Conservation (phyloP, 129 eudicot genomes). For the Rutidosis leptorrhynchoides region DNA sequence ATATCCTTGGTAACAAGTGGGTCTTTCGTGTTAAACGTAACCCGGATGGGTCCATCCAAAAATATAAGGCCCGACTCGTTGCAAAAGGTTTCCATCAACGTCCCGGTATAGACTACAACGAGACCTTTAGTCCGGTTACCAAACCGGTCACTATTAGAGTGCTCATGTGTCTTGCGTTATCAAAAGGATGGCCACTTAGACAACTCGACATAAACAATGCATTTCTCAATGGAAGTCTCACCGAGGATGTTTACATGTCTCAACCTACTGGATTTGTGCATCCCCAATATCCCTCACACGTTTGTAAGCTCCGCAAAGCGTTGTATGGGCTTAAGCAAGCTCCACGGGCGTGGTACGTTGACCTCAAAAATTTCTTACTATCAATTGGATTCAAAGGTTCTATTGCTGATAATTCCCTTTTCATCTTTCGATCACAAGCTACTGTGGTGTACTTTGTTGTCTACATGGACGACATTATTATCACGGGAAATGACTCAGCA, state of each 20-base stretch:
- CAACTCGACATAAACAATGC: too few species aligned
- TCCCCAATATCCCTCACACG: too few species aligned
- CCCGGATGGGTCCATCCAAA: too few species aligned
- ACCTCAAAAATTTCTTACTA: background rate
- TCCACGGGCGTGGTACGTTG: constrained; percentile 5
- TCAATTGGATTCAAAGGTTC: background rate
- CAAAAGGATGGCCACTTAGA: background rate
- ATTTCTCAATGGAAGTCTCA: background rate
- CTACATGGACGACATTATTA: constrained; percentile 1
- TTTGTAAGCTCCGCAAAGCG: too few species aligned
- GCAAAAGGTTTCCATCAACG: too few species aligned
- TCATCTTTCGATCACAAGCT: background rate
- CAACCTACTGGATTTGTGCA: background rate
- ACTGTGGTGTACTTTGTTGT: background rate
- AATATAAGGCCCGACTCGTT: too few species aligned
- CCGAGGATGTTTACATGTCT: background rate
- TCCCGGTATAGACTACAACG: too few species aligned
- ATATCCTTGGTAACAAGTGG: too few species aligned
- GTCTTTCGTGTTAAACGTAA: too few species aligned
- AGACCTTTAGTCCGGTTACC: too few species aligned
- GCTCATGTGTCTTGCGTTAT: background rate
- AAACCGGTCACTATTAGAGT: background rate
- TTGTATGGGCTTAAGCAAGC: too few species aligned
- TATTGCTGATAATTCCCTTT: background rate
- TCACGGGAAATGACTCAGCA: background rate